Percentiles rank a stretch among this genome's conserved stretches.
phyloP scores from a whole-genome alignment of 495 filamentous ascomycete species.

The Penicillium angulare region DNA sequence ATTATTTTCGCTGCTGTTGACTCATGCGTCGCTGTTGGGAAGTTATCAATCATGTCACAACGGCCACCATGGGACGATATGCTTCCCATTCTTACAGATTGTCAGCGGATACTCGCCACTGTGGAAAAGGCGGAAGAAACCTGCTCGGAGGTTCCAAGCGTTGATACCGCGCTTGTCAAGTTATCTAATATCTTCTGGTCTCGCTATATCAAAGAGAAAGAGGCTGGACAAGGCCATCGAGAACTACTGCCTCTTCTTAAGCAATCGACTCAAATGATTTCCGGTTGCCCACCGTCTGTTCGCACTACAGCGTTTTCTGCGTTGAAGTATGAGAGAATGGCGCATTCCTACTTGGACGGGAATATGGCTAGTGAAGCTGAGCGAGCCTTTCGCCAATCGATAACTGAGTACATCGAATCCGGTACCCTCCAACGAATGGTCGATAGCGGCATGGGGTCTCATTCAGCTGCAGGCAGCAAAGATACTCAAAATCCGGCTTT shows the following conservation, averaged over 20 bases:
- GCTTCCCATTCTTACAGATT: slow-evolving; percentile 37
- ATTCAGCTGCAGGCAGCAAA: slow-evolving; percentile 24
- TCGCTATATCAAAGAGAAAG: slow-evolving; percentile 53
- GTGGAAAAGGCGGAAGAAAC: slow-evolving; percentile 34
- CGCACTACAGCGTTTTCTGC: slow-evolving; percentile 46
- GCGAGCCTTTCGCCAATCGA: slow-evolving; percentile 40
- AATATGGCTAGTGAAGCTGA: slow-evolving; percentile 37
- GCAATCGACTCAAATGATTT: slow-evolving; percentile 48
- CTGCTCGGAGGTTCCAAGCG: slow-evolving; percentile 22
- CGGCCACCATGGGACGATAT: slow-evolving; percentile 41
- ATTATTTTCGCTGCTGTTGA: slow-evolving; percentile 43
- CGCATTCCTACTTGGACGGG: slow-evolving; percentile 40
- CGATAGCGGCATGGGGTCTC: slow-evolving; percentile 25
- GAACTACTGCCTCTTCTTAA: slow-evolving; percentile 44
- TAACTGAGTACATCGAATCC: slow-evolving; percentile 44
- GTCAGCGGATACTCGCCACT: slow-evolving; percentile 33
- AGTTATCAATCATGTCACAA: slow-evolving; percentile 39
- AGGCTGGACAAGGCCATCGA: slow-evolving; percentile 33
- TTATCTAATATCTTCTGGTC: slow-evolving; percentile 81
- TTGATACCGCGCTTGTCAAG: slow-evolving; percentile 39
- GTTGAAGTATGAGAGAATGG: slow-evolving; percentile 56
- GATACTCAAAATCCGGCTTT: slow-evolving; percentile 39
- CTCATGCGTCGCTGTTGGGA: slow-evolving; percentile 41
- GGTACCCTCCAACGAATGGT: slow-evolving; percentile 37
- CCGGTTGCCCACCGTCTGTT: slow-evolving; percentile 37